A percentile compares a stretch with the other conserved stretches of the same genome.
Evolutionary conservation across 306 rosid species (phyloP).

Genomic region (Begonia masoniana): DNA sequence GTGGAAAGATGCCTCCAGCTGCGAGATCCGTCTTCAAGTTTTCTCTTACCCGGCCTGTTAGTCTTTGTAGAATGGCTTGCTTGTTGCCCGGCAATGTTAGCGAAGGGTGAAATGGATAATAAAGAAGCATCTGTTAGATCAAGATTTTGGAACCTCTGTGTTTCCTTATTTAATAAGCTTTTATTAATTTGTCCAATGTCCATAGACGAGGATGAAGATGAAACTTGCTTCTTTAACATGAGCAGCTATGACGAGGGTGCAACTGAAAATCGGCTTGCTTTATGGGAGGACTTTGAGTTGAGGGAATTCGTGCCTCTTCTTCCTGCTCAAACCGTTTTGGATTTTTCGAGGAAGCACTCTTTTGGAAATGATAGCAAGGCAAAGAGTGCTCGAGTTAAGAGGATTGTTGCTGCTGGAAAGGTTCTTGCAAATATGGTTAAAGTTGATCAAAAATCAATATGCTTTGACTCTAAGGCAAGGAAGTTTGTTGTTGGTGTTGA

Average conservation of each 20-base stretch:
- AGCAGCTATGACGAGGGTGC: slow-evolving; percentile 81
- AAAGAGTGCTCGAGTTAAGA: slow-evolving; percentile 45
- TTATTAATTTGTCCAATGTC: slow-evolving; percentile 35
- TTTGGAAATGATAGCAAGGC: slow-evolving; percentile 69
- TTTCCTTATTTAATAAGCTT: slow-evolving; percentile 62
- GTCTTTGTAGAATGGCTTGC: slow-evolving; percentile 96
- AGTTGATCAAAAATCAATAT: slow-evolving; percentile 46
- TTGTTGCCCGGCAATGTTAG: slow-evolving; percentile 49
- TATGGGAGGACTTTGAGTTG: slow-evolving; percentile 90
- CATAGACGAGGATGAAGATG: slow-evolving; percentile 53
- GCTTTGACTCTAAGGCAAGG: slow-evolving; percentile 49
- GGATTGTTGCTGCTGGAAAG: slow-evolving; percentile 89
- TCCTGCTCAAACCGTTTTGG: slow-evolving; percentile 83
- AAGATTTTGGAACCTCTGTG: slow-evolving; percentile 59
- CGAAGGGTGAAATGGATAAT: slow-evolving; percentile 50
- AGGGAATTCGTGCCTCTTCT: slow-evolving; percentile 84
- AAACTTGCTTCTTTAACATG: slow-evolving; percentile 66
- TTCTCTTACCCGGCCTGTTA: slow-evolving; percentile 71
- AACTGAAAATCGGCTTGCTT: slow-evolving; percentile 78
- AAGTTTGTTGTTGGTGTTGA: slow-evolving; percentile 55
- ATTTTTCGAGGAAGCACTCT: slow-evolving; percentile 75
- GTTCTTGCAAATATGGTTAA: slow-evolving; percentile 54
- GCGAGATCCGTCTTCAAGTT: slow-evolving; percentile 55
- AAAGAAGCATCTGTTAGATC: slow-evolving; percentile 53
- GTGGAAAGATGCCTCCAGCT: slow-evolving; percentile 66